These are phyloP conservation scores for Tetraselmis chui DNA, from an alignment of 139 green algal species.

Conservation along the genomic window DNA sequence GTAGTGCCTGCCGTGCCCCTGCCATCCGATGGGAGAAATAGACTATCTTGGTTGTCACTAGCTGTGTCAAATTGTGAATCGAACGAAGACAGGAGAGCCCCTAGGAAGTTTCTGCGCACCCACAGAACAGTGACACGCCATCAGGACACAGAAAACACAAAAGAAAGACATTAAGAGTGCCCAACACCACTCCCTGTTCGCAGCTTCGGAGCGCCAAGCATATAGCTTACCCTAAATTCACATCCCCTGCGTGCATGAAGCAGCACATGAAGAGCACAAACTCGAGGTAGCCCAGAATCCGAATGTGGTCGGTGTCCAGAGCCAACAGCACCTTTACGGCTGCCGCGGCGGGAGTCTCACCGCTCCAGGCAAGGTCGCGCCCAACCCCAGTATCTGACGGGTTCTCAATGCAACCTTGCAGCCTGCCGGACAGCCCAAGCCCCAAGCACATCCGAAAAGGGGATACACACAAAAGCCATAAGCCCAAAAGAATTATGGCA, in stretches of 20 bases:
- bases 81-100: background rate
- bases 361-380: background rate
- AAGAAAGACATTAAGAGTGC: too few relatives aligned
- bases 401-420: background rate
- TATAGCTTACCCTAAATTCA: too few relatives aligned
- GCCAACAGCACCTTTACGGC: background rate
- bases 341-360: too few relatives aligned
- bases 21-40: background rate
- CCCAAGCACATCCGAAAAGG: too few relatives aligned
- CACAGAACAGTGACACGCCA: too few relatives aligned
- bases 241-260: background rate
- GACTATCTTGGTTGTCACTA: background rate
- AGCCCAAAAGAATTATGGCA: too few relatives aligned
- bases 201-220: too few relatives aligned
- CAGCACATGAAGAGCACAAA: background rate
- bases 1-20: background rate
- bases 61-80: background rate
- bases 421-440: too few relatives aligned
- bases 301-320: background rate
- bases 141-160: too few relatives aligned
- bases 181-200: too few relatives aligned
- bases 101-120: background rate
- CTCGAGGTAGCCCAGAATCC: background rate
- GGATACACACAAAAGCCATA: too few relatives aligned
- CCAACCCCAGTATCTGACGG: background rate